These are phyloP conservation scores for Amesomyces nigricolor DNA, from an alignment of 2,329 filamentous ascomycete genomes.

Conservation along the genomic window DNA sequence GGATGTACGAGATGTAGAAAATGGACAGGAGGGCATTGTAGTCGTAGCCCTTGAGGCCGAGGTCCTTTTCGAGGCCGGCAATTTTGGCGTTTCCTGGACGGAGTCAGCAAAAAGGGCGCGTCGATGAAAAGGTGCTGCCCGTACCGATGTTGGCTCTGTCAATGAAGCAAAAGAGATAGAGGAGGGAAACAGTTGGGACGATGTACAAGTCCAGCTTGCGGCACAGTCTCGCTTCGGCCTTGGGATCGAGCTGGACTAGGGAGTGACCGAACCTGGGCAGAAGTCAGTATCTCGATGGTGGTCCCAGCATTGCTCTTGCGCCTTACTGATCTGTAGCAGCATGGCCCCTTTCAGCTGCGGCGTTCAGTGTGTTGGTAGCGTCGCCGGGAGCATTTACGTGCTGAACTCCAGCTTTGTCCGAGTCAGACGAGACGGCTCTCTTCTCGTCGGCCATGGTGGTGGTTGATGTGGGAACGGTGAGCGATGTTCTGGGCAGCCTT, in stretches of 20 bases:
- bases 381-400: constrained; percentile 20
- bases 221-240: constrained; percentile 51
- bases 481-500: background rate
- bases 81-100: constrained; percentile 50
- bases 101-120: background rate
- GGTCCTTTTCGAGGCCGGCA: constrained; percentile 50
- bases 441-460: constrained; percentile 19
- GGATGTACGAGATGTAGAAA: constrained; percentile 59
- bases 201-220: constrained; percentile 58
- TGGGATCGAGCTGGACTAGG: constrained; percentile 49
- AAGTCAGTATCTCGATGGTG: background rate
- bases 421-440: constrained; percentile 14
- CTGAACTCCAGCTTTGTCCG: constrained; percentile 6
- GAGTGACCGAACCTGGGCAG: constrained; percentile 41
- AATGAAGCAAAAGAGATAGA: constrained; percentile 67
- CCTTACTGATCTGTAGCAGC: constrained; percentile 43
- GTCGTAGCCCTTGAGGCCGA: constrained; percentile 49
- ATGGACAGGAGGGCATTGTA: constrained; percentile 56
- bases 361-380: background rate
- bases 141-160: constrained; percentile 63
- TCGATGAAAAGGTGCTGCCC: constrained; percentile 1
- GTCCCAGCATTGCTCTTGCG: background rate
- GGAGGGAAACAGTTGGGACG: constrained; percentile 55
- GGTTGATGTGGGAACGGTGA: background rate
- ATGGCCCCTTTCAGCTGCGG: constrained; percentile 37